Evolutionary conservation across 805 yeast species (phyloP).

Genomic region (Candida xyloterini): DNA sequence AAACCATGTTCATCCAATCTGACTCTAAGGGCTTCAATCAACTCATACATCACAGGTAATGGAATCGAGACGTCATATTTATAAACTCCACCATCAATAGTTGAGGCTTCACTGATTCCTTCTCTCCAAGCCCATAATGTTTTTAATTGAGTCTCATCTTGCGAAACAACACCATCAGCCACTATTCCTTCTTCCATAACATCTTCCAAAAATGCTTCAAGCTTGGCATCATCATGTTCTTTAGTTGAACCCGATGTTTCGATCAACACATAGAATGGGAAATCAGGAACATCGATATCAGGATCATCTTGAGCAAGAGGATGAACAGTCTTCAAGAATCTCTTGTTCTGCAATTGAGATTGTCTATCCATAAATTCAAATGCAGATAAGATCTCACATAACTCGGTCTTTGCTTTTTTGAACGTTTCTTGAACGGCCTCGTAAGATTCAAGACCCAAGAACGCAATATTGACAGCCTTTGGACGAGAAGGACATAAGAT

Average conservation of each 20-base stretch:
- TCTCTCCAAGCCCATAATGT: slow-evolving; percentile 97
- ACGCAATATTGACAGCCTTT: slow-evolving; percentile 79
- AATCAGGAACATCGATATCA: slow-evolving; percentile 40
- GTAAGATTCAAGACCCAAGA: slow-evolving; percentile 75
- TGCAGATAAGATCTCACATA: slow-evolving; percentile 84
- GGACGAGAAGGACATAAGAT: slow-evolving; percentile 89
- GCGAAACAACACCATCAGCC: slow-evolving; percentile 93
- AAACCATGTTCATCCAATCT: slow-evolving; percentile 56
- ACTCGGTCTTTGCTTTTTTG: slow-evolving; percentile 70
- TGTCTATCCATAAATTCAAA: slow-evolving; percentile 89
- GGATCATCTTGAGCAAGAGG: slow-evolving; percentile 65
- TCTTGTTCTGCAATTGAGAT: slow-evolving; percentile 61
- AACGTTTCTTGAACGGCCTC: slow-evolving; percentile 84
- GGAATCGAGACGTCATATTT: slow-evolving; percentile 96
- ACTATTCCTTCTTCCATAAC: slow-evolving; percentile 84
- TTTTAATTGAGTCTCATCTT: slow-evolving; percentile 82
- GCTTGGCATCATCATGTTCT: slow-evolving; percentile 89
- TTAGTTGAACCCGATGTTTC: slow-evolving; percentile 96
- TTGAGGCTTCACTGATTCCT: slow-evolving; percentile 84
- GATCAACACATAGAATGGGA: slow-evolving; percentile 86
- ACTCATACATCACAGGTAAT: slow-evolving; percentile 69
- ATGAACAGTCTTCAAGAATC: slow-evolving; percentile 57
- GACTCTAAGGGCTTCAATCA: slow-evolving; percentile 75
- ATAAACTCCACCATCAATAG: slow-evolving; percentile 88
- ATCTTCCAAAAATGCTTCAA: slow-evolving; percentile 77